Evolutionary conservation across 164 flowering plant species (phyloP), one percentile per base, ranked within the genome.

Genomic region (Vitis rotundifolia): DNA sequence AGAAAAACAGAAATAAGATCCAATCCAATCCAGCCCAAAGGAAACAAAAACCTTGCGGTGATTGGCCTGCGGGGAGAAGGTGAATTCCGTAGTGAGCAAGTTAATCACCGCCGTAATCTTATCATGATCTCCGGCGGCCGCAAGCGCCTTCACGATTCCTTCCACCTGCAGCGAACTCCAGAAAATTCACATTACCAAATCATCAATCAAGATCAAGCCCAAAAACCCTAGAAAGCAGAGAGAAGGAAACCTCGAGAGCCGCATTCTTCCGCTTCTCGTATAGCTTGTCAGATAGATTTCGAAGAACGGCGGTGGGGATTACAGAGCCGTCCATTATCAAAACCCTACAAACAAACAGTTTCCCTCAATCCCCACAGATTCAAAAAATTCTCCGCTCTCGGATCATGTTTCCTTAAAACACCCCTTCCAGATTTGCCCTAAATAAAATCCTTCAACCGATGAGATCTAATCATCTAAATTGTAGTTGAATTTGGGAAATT

Each of bases 191-290:
- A 66, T 57, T 49, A 72, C 63, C 67, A 44, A 37, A 51, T 15
- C 44, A 49, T 2, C 52, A 57, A 16, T 49, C 44, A 71, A 63
- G 64, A 57, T 19, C 49, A 57, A 64, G 26, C 5, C 63, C 44
- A 68, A 75, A 16, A 63, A 14, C n/a, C 52, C 1, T 15, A 56
- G 37, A 10, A 18, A 37, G 16, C 16, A 56, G 8, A 52, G 8
- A 61, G 47, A 31, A 31, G 61, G 2, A 66, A 48, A 90, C 97
- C 98, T 95, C 99, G 18, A 92, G 88, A n/a, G 99, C 99, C 4
- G 99, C 98, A 80, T 88, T 95, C 78, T 95, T 95, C 14, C 99
- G 91, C 84, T 91, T 95, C 86, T 95, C 99, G 68, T 95, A 95
- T 0, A 95, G 89, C 86, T 92, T 95, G 67, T 95, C 98, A 9